phyloP scores from a whole-genome alignment of 495 filamentous ascomycete species.

The Trichoderma parareesei region DNA sequence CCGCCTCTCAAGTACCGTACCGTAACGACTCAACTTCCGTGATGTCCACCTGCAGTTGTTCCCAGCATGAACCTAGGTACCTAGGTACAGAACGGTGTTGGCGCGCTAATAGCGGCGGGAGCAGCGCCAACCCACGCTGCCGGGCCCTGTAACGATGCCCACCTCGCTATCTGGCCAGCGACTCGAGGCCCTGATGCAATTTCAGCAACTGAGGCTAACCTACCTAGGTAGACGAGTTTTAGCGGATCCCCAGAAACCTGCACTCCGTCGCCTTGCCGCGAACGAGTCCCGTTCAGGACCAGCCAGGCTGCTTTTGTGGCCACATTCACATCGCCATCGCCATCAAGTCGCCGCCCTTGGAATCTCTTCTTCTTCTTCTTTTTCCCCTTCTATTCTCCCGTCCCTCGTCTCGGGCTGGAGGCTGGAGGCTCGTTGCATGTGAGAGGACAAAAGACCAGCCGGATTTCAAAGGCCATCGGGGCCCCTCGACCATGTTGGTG shows the following conservation, averaged over 20 bases:
- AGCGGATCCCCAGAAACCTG: background rate
- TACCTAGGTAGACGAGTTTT: background rate
- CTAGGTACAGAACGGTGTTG: too few species aligned
- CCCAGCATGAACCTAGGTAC: too few species aligned
- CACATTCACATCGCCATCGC: conserved; percentile 3
- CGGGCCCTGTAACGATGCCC: too few species aligned
- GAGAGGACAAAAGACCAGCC: conserved; percentile 13
- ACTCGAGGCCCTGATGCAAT: background rate
- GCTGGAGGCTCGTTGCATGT: conserved; percentile 16
- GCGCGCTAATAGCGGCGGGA: background rate
- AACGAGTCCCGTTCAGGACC: background rate
- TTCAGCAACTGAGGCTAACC: background rate
- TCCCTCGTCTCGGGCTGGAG: background rate
- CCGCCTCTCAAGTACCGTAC: too few species aligned
- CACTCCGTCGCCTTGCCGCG: background rate
- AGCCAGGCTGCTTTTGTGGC: background rate
- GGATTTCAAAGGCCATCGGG: conserved; percentile 7
- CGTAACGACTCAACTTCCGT: too few species aligned
- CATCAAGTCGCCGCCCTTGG: background rate
- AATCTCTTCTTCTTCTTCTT: too few species aligned
- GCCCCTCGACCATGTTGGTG: conserved; percentile 29
- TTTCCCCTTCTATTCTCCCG: too few species aligned
- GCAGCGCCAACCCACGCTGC: background rate
- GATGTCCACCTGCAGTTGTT: too few species aligned
- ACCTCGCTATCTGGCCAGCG: too few species aligned